Evolutionary conservation across 1,139 yeast genomes (phyloP), one percentile per base, ranked within the genome.

Genomic region (Taphrina pruni): DNA sequence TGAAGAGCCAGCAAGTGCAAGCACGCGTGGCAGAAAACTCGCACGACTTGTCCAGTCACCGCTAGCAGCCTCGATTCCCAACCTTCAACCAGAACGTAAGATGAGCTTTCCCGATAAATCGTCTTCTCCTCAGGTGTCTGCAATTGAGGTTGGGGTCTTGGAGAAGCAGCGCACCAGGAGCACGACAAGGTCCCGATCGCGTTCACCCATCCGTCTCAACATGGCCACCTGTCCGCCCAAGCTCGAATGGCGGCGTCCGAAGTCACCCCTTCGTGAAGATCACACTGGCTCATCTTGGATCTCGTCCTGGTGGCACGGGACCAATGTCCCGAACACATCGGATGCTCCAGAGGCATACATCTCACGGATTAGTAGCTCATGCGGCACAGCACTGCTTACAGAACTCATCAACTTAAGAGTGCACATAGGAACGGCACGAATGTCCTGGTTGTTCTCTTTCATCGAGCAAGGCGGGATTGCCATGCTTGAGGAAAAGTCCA

Each of bases 211-310:
- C 2, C 67, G 67, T 3, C 9, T 64, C 38, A 46, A 64, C 39
- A 64, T 64, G 67, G 17, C 58, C 38, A 46, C 43, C 14, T 64
- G 67, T 39, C 67, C 67, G 5, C 67, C 67, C 7, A 55, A 35
- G 46, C 55, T 64, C 20, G 67, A 64, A 35, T 64, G 67, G 67
- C 20, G 17, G n/a, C 45, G 56, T 11, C 21, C 61, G 4, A 55
- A 14, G 11, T 64, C 67, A 20, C 67, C 67, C 7, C 17, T 55
- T 39, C 50, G 52, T 26, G 38, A 41, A 6, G 55, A 64, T n/a
- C 17, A 26, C 17, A 54, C 67, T 6, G 67, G 67, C 8, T 35
- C 43, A n/a, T 54, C 67, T 21, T 64, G 67, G 66, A 39, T 51
- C 36, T 36, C 48, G 6, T 17, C 36, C 52, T 62, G 66, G 66